Conservation (phyloP, 345 rosid species). For the Aethionema arabicum region DNA sequence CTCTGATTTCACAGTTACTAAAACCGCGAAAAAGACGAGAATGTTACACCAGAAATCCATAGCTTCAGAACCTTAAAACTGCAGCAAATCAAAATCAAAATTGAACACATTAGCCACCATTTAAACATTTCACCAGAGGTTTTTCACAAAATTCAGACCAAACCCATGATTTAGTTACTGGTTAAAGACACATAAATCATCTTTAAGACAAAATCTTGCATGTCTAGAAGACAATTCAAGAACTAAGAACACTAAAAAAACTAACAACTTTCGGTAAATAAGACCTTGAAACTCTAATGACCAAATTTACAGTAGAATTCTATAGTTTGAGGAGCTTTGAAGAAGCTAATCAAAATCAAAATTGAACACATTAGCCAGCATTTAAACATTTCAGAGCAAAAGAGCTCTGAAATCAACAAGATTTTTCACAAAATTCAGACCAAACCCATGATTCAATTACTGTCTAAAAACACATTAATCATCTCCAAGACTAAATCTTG, state of each 20-base stretch:
- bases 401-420: neutral
- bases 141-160: neutral
- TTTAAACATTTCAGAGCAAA: neutral
- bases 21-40: conserved; percentile 39
- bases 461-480: conserved; percentile 6
- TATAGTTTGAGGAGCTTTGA: conserved; percentile 40
- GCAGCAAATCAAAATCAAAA: conserved; percentile 29
- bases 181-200: conserved; percentile 9
- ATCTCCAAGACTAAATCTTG: too few relatives aligned
- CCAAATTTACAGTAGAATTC: conserved; percentile 20
- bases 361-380: conserved; percentile 17
- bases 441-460: neutral
- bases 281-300: too few relatives aligned
- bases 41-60: conserved; percentile 29
- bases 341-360: conserved; percentile 29
- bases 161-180: neutral
- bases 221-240: neutral
- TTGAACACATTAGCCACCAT: conserved; percentile 5
- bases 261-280: too few relatives aligned
- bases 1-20: conserved; percentile 55
- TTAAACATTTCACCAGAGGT: neutral
- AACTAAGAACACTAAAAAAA: neutral
- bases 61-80: conserved; percentile 37
- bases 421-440: conserved; percentile 14
- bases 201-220: neutral